A percentile compares a stretch with the other conserved stretches of the same genome.
These are phyloP conservation scores for Penstemon newberryi DNA, from an alignment of 257 asterid genomes.

Conservation along the genomic window DNA sequence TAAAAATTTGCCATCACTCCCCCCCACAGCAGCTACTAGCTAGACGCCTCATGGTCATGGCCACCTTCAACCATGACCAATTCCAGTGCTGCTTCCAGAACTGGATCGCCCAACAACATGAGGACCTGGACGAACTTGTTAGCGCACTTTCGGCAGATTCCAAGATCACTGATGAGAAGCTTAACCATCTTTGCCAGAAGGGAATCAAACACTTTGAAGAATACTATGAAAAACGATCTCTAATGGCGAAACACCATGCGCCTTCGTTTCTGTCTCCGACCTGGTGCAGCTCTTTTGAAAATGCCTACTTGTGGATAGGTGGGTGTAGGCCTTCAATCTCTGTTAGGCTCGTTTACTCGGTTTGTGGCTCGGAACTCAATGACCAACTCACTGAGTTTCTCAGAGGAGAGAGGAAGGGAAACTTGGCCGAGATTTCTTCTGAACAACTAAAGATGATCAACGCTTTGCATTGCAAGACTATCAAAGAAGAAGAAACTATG, in stretches of 20 bases:
- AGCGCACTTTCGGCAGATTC: background rate
- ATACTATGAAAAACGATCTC: conserved; percentile 20
- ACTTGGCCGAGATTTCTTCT: conserved; percentile 23
- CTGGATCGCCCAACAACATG: conserved; percentile 39
- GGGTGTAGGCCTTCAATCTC: conserved; percentile 43
- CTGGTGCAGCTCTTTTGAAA: conserved; percentile 43
- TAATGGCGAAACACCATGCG: conserved; percentile 29
- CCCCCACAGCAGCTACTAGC: background rate
- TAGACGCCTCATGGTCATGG: conserved; percentile 24
- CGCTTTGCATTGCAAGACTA: conserved; percentile 29
- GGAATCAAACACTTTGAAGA: conserved; percentile 44
- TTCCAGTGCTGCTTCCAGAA: conserved; percentile 29
- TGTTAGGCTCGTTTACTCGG: conserved; percentile 39
- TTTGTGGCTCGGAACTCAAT: conserved; percentile 33
- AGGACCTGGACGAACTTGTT: conserved; percentile 35
- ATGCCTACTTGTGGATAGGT: conserved; percentile 39
- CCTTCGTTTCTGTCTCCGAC: conserved; percentile 33
- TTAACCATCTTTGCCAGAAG: conserved; percentile 21
- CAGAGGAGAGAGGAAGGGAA: conserved; percentile 5
- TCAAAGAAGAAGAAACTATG: conserved; percentile 33
- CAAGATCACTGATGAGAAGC: background rate
- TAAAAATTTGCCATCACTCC: background rate
- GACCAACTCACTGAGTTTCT: conserved; percentile 24
- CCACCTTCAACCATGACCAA: conserved; percentile 10
- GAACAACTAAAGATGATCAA: conserved; percentile 36